These are phyloP conservation scores for Pichia californica DNA, from an alignment of 805 yeast species.

Conservation along the genomic window DNA sequence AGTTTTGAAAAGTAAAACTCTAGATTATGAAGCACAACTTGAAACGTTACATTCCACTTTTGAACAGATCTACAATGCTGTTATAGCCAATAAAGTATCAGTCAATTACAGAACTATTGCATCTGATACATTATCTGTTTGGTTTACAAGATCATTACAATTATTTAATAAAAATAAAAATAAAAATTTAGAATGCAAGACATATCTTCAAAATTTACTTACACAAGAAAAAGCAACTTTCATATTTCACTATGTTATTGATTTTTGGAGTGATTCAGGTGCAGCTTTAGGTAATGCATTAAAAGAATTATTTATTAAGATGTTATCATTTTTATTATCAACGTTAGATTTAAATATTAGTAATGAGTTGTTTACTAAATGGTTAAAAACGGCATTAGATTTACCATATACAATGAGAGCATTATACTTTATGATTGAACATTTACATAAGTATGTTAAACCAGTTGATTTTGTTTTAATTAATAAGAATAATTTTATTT, in stretches of 20 bases:
- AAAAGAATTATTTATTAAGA: constrained; percentile 50
- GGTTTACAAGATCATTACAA: constrained; percentile 55
- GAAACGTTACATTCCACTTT: neutral
- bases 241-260: constrained; percentile 50
- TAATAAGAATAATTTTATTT: constrained; percentile 40
- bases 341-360: constrained; percentile 9
- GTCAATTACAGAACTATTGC: constrained; percentile 36
- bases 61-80: constrained; percentile 27
- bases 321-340: constrained; percentile 33
- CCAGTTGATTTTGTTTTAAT: constrained; percentile 35
- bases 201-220: constrained; percentile 11
- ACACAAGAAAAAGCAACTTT: constrained; percentile 21
- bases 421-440: constrained; percentile 53
- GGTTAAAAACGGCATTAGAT: constrained; percentile 41
- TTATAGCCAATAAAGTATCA: constrained; percentile 29
- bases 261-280: constrained; percentile 65
- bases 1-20: neutral
- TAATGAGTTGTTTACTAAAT: constrained; percentile 29
- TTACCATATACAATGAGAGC: constrained; percentile 51
- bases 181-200: neutral
- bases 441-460: constrained; percentile 43
- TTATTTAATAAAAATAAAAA: constrained; percentile 8
- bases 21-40: constrained; percentile 5
- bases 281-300: constrained; percentile 67
- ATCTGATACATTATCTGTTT: constrained; percentile 58